Conservation (phyloP, 495 filamentous ascomycete species). For the Xylaria curta region DNA sequence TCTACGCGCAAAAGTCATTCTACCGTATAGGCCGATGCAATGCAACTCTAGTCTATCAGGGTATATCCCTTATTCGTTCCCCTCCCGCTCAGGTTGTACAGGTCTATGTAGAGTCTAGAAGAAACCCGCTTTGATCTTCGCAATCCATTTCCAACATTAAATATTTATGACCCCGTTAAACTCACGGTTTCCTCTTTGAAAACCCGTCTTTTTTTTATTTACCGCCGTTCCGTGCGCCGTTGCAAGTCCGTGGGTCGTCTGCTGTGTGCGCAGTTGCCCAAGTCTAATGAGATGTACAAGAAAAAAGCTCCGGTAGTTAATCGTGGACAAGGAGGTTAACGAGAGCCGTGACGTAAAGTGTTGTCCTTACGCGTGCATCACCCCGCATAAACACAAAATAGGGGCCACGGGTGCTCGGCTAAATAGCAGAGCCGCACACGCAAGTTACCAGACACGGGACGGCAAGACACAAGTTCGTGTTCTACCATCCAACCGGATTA, state of each 20-base stretch:
- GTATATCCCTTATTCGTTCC: constrained; percentile 6
- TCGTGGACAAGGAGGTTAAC: background rate
- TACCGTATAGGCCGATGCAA: constrained; percentile 1
- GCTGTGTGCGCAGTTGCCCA: background rate
- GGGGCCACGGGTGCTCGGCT: background rate
- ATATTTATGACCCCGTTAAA: background rate
- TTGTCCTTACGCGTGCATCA: background rate
- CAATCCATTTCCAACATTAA: background rate
- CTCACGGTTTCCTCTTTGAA: background rate
- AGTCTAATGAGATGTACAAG: constrained; percentile 15
- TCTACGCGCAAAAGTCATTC: background rate
- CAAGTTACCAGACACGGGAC: background rate
- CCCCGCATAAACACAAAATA: background rate
- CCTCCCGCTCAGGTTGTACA: background rate
- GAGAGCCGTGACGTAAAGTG: background rate
- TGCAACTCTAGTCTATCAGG: constrained; percentile 11
- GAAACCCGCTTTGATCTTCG: background rate
- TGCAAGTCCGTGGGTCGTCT: constrained; percentile 6
- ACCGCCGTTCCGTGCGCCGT: constrained; percentile 13
- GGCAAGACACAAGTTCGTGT: background rate
- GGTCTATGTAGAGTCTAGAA: background rate
- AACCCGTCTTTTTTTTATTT: constrained; percentile 14
- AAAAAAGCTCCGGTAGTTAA: background rate
- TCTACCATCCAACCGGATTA: background rate
- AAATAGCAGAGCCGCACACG: constrained; percentile 14